These are phyloP conservation scores for Solanum etuberosum DNA, from an alignment of 257 asterid species.

Conservation along the genomic window DNA sequence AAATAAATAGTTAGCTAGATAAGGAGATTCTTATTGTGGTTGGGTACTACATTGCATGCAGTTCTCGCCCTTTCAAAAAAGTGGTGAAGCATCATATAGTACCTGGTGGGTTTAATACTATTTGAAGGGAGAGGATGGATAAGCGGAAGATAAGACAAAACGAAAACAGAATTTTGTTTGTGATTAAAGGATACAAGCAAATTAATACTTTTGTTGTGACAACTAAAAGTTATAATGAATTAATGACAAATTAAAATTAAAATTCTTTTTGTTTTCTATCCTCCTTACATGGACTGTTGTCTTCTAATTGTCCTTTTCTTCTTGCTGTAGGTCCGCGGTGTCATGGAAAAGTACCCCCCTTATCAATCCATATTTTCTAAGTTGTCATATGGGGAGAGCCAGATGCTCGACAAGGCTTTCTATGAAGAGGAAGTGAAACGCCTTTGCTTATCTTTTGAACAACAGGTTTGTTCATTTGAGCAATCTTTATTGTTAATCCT, in stretches of 20 bases:
- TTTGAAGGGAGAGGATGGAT: neutral
- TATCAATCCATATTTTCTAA: conserved; percentile 71
- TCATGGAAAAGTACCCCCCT: conserved; percentile 86
- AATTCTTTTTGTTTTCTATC: neutral
- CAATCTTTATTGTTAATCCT: neutral
- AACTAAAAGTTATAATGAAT: neutral
- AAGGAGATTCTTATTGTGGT: neutral
- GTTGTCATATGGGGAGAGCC: conserved; percentile 94
- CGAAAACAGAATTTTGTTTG: neutral
- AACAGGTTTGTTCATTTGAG: conserved; percentile 57
- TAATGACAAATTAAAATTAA: neutral
- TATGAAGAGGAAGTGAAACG: conserved; percentile 95
- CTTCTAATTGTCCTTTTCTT: neutral
- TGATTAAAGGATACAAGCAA: neutral
- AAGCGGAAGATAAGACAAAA: neutral
- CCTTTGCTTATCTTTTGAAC: conserved; percentile 87
- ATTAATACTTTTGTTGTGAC: neutral
- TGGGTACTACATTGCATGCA: neutral
- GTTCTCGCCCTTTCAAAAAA: neutral
- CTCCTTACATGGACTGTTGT: neutral
- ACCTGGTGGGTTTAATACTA: neutral
- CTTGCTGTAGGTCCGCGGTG: conserved; percentile 66
- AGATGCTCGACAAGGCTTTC: conserved; percentile 94
- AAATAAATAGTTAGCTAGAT: neutral
- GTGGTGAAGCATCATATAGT: neutral